Base-by-base conservation (phyloP, 495 filamentous ascomycete species). In the Neurospora sp. region DNA sequence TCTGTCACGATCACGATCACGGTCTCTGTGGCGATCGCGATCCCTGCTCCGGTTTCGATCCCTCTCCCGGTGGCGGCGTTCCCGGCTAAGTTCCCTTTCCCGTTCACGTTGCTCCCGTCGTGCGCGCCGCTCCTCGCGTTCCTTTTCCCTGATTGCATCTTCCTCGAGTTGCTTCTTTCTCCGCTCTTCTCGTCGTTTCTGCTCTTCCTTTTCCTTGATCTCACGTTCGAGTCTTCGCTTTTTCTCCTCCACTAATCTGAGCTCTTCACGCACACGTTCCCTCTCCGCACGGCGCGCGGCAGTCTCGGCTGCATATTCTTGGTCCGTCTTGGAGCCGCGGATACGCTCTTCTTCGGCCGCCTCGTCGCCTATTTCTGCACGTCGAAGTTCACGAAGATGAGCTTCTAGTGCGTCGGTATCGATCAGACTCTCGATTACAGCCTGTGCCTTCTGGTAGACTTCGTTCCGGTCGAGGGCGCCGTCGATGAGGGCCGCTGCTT, bases 401-500 rank as follows among this genome's bases (percentile, higher is more conserved):
- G 85, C 82, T 73, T 93, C 86, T 42, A 94, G 90, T 27, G 87
- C 85, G 72, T 90, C 85, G 44, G 89, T 83, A 72, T 90, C 87
- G 68, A 95, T 90, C 69, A 95, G 85, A 27, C 80, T 79, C 76
- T 93, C 87, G 39, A 97, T 85, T 35, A 89, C 86, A 1, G 83
- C 83, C 73, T 93, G 87, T 5, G 91, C 92, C 69, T 85, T 88
- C 73, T 92, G 90, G 81, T 96, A 97, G 53, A 96, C 88, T 70
- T 91, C 90, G 70, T 88, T 90, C 61, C 94, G 89, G 75, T 96
- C 93, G 39, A 93, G 90, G 0, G 92, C 93, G 61, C 94, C 94
- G 79, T 97, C 93, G 68, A 97, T 91, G 22, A 97, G 85, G 5
- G 92, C 88, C 27, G 91, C 92, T 41, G 93, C 92, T 82, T 95